Base-by-base conservation (phyloP, 1,284 basidiomycete species). In the Rhodotorula sp. region DNA sequence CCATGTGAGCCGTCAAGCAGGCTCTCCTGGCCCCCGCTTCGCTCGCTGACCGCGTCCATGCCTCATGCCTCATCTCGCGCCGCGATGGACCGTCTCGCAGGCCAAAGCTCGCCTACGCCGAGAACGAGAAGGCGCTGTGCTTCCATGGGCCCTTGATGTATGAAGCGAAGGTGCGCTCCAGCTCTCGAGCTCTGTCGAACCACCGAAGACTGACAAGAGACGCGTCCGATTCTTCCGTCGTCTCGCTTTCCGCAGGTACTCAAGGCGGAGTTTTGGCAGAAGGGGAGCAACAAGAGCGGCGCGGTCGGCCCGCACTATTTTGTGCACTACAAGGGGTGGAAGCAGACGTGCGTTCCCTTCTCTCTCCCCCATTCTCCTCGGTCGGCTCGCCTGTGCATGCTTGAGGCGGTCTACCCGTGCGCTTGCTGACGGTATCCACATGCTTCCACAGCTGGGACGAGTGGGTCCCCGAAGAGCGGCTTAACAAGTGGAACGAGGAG, bases 311-410 rank as follows among this genome's bases (percentile, higher is more conserved):
- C 88, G 9, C 91, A 96, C 77, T 99, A 92, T 81, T 89, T 91
- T 73, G 94, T 99, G 32, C 96, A 99, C 81, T 99, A 99, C 84
- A 94, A 96, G 80, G 96, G 96, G 8, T 99, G 96, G 96, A 99
- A 98, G 81, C 91, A 94, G 81, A 94, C 91, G 89, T 94, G 79
- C 81, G 92, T 85, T n/a, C 20, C 36, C 54, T 1, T 29, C 34
- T 53, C 51, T 17, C 53, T 27, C 15, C 59, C 17, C 17, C 27
- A 54, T 8, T 4, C 51, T 54, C 27, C 36, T 36, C 30, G 7
- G 32, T 17, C n/a, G 13, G 47, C 47, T 47, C 39, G 19, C 59
- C 39, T 32, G 8, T 34, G 46, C 46, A 24, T 34, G 53, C 22
- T 8, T 39, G 32, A 13, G 3, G 27, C 51, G 5, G 27, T 8